Evolutionary conservation across 2,329 filamentous ascomycete genomes (phyloP), one percentile per base, ranked within the genome.

Genomic region (Colletotrichum sp.): DNA sequence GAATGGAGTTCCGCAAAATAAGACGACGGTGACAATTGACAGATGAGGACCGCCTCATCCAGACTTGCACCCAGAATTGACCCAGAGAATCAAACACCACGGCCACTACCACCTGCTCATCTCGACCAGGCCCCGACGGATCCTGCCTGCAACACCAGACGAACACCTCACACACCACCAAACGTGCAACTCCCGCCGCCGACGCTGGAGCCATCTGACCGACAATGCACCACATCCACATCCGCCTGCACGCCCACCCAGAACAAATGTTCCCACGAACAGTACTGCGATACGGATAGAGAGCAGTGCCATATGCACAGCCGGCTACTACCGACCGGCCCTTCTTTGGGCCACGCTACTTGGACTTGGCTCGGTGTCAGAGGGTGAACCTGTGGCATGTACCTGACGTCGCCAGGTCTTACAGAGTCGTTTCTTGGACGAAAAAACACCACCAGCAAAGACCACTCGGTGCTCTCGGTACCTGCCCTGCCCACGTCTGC

Each of bases 1-100:
- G 36, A 36, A 64, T 73, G 63, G 63, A 69, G 70, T 68, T 73
- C 73, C 73, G 73, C 73, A 73, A 58, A 73, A 68, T 28, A 68
- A 73, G 73, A 72, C 73, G 73, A 43, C 36, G 14, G 36, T 38
- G 63, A 74, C 26, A 58, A 52, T 52, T 58, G 73, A 59, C 43
- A 62, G 52, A 64, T 62, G 56, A 68, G 26, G 36, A 34, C 62
- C 43, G 43, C 62, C 56, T 36, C 59, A 36, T 38, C 48, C 38
- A 65, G 64, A 56, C 59, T 32, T 18, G 58, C 38, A 61, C 38
- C 55, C 32, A 26, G 7, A 38, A 14, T 43, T 26, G 24, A 56
- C 4, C 61, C 61, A 24, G 32, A 43, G 14, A 66, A 66, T 43
- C 21, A 68, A 26, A 36, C 48, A 52, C 36, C 36, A 52, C 38